Evolutionary conservation across 2,329 filamentous ascomycete species (phyloP), one percentile per base, ranked within the genome.

Genomic region (Tolypocladium tundrense): DNA sequence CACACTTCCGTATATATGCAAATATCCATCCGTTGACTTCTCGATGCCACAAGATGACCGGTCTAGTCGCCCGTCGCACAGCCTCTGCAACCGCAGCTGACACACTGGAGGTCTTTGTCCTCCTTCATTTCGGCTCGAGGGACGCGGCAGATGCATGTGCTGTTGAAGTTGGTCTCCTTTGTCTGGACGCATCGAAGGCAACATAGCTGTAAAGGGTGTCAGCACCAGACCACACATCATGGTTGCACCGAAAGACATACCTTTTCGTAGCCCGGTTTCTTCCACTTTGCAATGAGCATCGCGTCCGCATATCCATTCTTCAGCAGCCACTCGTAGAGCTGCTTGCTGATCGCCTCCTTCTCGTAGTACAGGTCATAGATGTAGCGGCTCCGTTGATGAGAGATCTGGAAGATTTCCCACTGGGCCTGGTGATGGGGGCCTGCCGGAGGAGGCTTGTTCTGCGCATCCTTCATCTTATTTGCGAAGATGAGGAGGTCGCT

Each of bases 141-240:
- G 55, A 99, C 93, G 55, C 94, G 89, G 73, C 94, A 99, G 68
- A 99, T 94, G 72, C 94, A 99, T 1, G 93, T 99, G 63, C 90
- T 89, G 73, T 93, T 94, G 78, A 97, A 99, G 74, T 99, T 99
- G 37, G 94, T 99, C 79, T 99, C 94, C 74, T 97, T 97, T n/a
- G 94, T 97, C 75, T 99, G 94, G 58, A 99, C 93, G 73, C 94
- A 99, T 61, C 92, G 85, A 57, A 97, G 79, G 72, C 94, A 99
- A 75, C 94, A 99, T 50, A 99, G 77, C 89, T 94, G 40, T 24
- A 31, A 52, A 39, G 6, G 43, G 2, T 54, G 58, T 73, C 59
- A 75, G 68, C 51, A 61, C n/a, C 13, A 9, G 24, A 39, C 59
- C 8, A 53, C 24, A 13, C 53, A 60, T 19, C n/a, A 33, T 53